These are phyloP conservation scores for Naegleria gruberi DNA, from an alignment of 208 protist genomes.

Conservation along the genomic window DNA sequence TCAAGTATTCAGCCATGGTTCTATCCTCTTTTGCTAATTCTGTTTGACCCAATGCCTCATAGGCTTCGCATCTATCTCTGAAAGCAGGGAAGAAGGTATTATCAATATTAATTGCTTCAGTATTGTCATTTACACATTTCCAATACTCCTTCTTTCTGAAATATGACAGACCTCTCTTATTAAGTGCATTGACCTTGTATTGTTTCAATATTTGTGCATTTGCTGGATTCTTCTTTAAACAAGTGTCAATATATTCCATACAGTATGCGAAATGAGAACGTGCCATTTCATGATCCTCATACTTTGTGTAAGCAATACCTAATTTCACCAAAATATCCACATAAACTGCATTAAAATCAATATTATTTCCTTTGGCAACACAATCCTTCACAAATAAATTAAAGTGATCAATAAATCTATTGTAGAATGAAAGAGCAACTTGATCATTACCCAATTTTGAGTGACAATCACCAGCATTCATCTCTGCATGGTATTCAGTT, in stretches of 20 bases:
- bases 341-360: background rate
- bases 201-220: background rate
- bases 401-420: background rate
- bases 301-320: background rate
- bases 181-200: background rate
- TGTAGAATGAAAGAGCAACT: background rate
- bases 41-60: background rate
- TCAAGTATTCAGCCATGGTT: background rate
- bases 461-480: background rate
- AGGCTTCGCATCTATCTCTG: background rate
- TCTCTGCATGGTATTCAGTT: background rate
- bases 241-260: background rate
- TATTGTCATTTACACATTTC: background rate
- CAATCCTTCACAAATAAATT: background rate
- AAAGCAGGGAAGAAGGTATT: background rate
- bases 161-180: background rate
- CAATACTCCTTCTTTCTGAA: background rate
- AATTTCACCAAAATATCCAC: background rate
- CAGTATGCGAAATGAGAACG: background rate
- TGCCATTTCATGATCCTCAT: background rate
- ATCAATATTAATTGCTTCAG: background rate
- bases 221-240: background rate
- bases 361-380: background rate
- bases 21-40: background rate
- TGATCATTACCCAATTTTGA: background rate